Percentiles rank a stretch among this genome's conserved stretches.
These are phyloP conservation scores for Tillandsia fasciculata DNA, from an alignment of 176 grass and related monocot species.

Conservation along the genomic window DNA sequence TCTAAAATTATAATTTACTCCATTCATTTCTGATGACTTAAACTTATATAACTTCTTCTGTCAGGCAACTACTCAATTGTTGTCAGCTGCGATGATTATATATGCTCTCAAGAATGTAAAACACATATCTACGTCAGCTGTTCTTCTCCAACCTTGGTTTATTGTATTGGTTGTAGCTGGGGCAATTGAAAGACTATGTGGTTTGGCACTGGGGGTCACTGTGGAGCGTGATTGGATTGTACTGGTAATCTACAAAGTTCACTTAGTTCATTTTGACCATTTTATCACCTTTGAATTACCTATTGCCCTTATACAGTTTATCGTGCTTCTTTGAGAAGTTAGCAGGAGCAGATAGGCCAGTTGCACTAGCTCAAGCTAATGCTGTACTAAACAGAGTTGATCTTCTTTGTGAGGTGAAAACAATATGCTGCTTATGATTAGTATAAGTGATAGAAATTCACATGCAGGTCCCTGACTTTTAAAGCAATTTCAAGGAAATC, in stretches of 20 bases:
- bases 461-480: not conserved
- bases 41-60: conserved; percentile 21
- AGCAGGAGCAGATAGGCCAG: conserved; percentile 78
- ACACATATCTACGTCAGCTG: conserved; percentile 36
- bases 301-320: conserved; percentile 14
- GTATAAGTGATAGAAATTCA: not conserved
- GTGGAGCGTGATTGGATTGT: conserved; percentile 98
- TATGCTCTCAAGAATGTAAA: conserved; percentile 51
- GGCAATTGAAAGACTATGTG: conserved; percentile 79
- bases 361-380: conserved; percentile 94
- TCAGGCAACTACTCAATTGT: conserved; percentile 80
- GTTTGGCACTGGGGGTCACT: conserved; percentile 72
- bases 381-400: conserved; percentile 83
- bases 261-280: not conserved
- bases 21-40: not conserved
- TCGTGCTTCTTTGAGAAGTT: conserved; percentile 47
- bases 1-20: too few relatives aligned
- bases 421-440: conserved; percentile 1
- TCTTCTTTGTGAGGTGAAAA: conserved; percentile 75
- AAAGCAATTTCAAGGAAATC: not conserved
- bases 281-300: not conserved
- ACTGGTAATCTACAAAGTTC: conserved; percentile 42
- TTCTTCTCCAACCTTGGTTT: conserved; percentile 92
- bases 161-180: conserved; percentile 57
- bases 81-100: conserved; percentile 79